Percentiles rank a stretch among this genome's conserved stretches.
Evolutionary conservation across 768 basidiomycete species (phyloP).

Genomic region (Amanita pallidorosea): DNA sequence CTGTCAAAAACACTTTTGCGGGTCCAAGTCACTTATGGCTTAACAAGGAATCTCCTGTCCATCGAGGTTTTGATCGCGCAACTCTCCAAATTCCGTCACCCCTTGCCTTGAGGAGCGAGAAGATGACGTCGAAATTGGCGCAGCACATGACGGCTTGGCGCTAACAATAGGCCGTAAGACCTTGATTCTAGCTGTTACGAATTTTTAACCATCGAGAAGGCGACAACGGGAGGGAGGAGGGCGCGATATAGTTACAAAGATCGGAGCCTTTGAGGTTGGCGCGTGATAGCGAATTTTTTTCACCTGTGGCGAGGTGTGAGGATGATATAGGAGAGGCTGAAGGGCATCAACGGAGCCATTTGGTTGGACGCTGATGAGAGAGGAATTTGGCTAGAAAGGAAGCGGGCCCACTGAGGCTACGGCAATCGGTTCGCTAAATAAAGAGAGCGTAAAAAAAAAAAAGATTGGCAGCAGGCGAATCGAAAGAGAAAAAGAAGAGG

Average conservation of each 20-base stretch:
- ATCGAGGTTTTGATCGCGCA: not conserved
- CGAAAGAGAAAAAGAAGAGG: not conserved
- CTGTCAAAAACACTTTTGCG: not conserved
- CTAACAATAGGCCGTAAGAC: not conserved
- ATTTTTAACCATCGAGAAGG: not conserved
- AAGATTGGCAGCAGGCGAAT: not conserved
- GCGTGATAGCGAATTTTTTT: constrained; percentile 13
- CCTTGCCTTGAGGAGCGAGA: not conserved
- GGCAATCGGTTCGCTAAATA: constrained; percentile 1
- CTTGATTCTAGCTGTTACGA: not conserved
- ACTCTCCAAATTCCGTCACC: not conserved
- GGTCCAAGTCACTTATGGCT: not conserved
- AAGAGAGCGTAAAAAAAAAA: not conserved
- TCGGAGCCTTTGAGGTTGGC: constrained; percentile 5
- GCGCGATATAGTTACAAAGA: too few relatives aligned
- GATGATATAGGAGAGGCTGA: constrained; percentile 43
- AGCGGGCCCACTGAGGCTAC: not conserved
- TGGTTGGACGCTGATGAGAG: not conserved
- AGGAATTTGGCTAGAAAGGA: not conserved
- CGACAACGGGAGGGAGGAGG: too few relatives aligned
- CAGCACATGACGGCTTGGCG: not conserved
- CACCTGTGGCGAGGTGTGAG: constrained; percentile 40
- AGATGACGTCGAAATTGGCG: not conserved
- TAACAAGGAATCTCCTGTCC: not conserved
- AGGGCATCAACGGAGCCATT: constrained; percentile 19